Evolutionary conservation across 1,284 basidiomycete genomes (phyloP).

Genomic region (Anthracocystis panici-leucophaei): DNA sequence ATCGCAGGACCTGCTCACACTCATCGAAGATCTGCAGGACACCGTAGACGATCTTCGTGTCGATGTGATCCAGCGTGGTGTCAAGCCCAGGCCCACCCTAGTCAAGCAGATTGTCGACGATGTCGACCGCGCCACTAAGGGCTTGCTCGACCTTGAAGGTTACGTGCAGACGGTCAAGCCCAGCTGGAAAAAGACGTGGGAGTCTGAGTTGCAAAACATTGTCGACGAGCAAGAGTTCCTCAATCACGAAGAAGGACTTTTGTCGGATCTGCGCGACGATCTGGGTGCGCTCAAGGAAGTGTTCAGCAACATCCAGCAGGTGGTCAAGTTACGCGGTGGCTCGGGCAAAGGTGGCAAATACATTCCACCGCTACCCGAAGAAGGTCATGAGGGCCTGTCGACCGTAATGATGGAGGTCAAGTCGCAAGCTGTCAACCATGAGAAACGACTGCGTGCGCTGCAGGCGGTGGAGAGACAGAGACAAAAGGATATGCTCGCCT

Average conservation of each 20-base stretch:
- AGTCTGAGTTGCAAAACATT: conserved; percentile 92
- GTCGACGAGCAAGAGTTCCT: conserved; percentile 97
- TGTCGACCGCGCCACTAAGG: conserved; percentile 77
- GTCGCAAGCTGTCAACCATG: conserved; percentile 66
- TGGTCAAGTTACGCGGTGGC: conserved; percentile 64
- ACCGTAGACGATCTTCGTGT: conserved; percentile 89
- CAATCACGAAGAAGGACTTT: conserved; percentile 70
- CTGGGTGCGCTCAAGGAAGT: conserved; percentile 63
- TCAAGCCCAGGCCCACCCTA: conserved; percentile 82
- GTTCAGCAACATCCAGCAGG: conserved; percentile 68
- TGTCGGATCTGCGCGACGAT: conserved; percentile 66
- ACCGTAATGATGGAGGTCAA: conserved; percentile 69
- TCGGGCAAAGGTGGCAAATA: conserved; percentile 51
- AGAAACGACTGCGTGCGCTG: conserved; percentile 65
- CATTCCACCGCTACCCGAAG: conserved; percentile 65
- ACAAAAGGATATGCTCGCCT: conserved; percentile 55
- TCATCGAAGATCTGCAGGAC: conserved; percentile 93
- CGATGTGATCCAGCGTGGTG: conserved; percentile 89
- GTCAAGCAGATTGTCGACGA: conserved; percentile 82
- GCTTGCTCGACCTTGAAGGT: conserved; percentile 82
- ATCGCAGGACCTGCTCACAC: conserved; percentile 89
- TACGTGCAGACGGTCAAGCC: conserved; percentile 91
- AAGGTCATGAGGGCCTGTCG: conserved; percentile 64
- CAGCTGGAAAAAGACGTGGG: conserved; percentile 99
- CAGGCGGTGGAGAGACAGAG: conserved; percentile 65